These are phyloP conservation scores for Primulina tabacum DNA, from an alignment of 257 asterid species.

Conservation along the genomic window DNA sequence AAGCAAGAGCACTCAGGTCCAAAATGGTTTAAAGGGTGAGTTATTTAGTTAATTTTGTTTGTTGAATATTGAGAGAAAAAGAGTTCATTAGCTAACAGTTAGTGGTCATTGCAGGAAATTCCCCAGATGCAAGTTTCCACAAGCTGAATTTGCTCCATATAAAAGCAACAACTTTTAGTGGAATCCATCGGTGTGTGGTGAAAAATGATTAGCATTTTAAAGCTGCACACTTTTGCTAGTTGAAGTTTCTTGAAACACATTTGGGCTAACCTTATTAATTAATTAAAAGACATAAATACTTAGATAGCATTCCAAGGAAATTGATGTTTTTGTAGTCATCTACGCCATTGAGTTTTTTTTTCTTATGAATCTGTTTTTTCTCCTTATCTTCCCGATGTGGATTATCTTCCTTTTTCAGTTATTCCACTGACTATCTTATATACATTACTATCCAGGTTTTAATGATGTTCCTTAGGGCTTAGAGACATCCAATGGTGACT, in stretches of 20 bases:
- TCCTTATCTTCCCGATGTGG: too few species aligned
- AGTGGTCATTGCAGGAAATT: constrained; percentile 57
- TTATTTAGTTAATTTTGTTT: constrained; percentile 18
- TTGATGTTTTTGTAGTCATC: background rate
- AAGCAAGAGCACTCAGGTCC: constrained; percentile 52
- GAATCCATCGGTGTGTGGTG: constrained; percentile 80
- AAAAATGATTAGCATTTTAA: constrained; percentile 23
- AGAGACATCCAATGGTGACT: background rate
- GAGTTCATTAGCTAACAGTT: constrained; percentile 14
- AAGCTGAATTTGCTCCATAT: constrained; percentile 87
- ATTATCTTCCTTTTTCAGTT: background rate
- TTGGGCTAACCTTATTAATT: constrained; percentile 12
- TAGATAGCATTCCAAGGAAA: constrained; percentile 4
- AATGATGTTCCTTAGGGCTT: background rate
- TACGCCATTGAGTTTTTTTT: background rate
- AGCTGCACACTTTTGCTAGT: background rate
- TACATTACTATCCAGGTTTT: constrained; percentile 1
- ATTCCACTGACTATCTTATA: background rate
- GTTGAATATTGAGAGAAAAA: constrained; percentile 6
- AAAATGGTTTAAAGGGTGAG: constrained; percentile 54
- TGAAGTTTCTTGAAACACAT: background rate
- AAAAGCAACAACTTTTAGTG: constrained; percentile 62
- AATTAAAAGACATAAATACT: background rate
- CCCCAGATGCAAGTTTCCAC: constrained; percentile 94
- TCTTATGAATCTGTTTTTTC: background rate